Conservation (phyloP, 441 rosid species). For the Macaranga tanarius region DNA sequence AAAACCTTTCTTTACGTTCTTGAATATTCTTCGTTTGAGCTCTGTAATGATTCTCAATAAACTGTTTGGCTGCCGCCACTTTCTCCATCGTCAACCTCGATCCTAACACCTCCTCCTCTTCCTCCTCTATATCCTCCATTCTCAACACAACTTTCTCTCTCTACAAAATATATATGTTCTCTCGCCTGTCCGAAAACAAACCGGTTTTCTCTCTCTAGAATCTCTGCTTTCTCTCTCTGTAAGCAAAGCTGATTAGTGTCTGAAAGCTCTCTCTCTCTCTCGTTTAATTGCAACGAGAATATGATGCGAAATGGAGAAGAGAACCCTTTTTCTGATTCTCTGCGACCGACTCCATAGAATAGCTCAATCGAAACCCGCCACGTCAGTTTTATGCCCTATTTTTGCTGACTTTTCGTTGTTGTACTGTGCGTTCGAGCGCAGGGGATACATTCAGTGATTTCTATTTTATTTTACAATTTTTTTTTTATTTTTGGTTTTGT, state of each 20-base stretch:
- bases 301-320: slow-evolving; percentile 20
- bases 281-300: slow-evolving; percentile 37
- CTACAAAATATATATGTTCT: slow-evolving; percentile 26
- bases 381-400: not conserved
- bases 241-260: no score
- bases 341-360: slow-evolving; percentile 12
- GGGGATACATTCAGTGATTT: slow-evolving; percentile 17
- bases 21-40: slow-evolving; percentile 86
- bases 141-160: slow-evolving; percentile 29
- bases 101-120: slow-evolving; percentile 59
- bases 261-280: not conserved
- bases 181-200: slow-evolving; percentile 21
- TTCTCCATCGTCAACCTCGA: slow-evolving; percentile 97
- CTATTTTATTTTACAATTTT: no score
- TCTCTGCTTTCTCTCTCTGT: no score
- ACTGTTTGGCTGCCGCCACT: slow-evolving; percentile 98
- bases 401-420: no score
- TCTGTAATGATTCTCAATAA: slow-evolving; percentile 92
- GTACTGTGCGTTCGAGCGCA: not conserved
- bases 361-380: no score
- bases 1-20: slow-evolving; percentile 82
- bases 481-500: slow-evolving; percentile 17
- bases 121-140: slow-evolving; percentile 51
- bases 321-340: slow-evolving; percentile 17
- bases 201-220: no score